phyloP scores from a whole-genome alignment of 306 rosid genomes.

The Prunus kanzakura region DNA sequence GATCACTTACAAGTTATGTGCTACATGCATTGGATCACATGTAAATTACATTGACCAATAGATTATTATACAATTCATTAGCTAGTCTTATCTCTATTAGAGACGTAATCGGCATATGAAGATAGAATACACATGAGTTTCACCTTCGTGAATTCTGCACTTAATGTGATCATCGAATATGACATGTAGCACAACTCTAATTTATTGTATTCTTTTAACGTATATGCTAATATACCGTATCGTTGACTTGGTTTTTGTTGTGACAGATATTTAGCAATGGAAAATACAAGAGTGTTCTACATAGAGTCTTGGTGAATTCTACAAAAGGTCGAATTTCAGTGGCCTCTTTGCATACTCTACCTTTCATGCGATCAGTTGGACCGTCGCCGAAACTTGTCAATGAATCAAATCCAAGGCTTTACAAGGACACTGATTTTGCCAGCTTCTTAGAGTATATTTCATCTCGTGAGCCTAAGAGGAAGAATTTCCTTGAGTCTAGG shows the following conservation, averaged over 20 bases:
- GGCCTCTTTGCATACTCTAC: conserved; percentile 70
- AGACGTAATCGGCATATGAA: no score
- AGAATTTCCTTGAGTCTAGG: conserved; percentile 72
- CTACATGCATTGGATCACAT: background rate
- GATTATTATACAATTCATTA: no score
- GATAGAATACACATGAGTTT: no score
- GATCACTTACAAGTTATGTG: background rate
- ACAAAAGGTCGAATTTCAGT: conserved; percentile 49
- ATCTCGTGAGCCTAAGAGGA: conserved; percentile 52
- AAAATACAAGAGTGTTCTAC: conserved; percentile 81
- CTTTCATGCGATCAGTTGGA: conserved; percentile 37
- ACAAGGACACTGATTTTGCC: conserved; percentile 61
- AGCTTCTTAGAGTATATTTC: conserved; percentile 56
- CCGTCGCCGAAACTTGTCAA: conserved; percentile 62
- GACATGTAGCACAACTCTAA: no score
- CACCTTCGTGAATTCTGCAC: no score
- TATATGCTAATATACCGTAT: background rate
- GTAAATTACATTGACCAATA: no score
- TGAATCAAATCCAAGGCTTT: conserved; percentile 63
- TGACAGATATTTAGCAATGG: conserved; percentile 91
- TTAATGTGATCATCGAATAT: no score
- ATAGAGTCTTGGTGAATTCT: conserved; percentile 70
- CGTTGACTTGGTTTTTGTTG: background rate
- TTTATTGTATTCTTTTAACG: no score
- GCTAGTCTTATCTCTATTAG: no score